Evolutionary conservation across 2,329 filamentous ascomycete species (phyloP).

Genomic region (Hymenoscyphus linearis): DNA sequence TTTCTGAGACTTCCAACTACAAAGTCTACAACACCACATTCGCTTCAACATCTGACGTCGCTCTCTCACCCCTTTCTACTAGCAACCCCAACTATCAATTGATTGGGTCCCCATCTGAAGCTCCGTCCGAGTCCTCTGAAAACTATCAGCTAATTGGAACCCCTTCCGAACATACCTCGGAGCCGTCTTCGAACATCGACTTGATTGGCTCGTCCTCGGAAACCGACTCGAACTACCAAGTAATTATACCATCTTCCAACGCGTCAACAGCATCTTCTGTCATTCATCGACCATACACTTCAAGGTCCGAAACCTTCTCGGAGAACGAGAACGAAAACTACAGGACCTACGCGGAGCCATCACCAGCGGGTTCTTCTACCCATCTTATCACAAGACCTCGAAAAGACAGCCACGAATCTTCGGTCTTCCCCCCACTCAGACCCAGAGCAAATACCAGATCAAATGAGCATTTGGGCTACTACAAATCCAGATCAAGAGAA

Average conservation of each 20-base stretch:
- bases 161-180: slow-evolving; percentile 11
- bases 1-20: slow-evolving; percentile 32
- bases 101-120: slow-evolving; percentile 43
- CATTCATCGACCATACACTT: slow-evolving; percentile 27
- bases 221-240: slow-evolving; percentile 42
- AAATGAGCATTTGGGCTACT: slow-evolving; percentile 44
- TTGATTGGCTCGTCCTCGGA: neutral
- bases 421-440: slow-evolving; percentile 51
- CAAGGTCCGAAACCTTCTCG: slow-evolving; percentile 9
- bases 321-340: slow-evolving; percentile 43
- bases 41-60: slow-evolving; percentile 20
- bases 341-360: slow-evolving; percentile 44
- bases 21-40: slow-evolving; percentile 27
- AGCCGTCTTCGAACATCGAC: neutral
- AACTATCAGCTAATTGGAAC: slow-evolving; percentile 44
- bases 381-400: slow-evolving; percentile 26
- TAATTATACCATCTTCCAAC: slow-evolving; percentile 46
- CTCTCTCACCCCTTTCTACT: slow-evolving; percentile 19
- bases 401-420: slow-evolving; percentile 56
- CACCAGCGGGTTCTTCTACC: slow-evolving; percentile 34
- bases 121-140: slow-evolving; percentile 32
- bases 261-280: slow-evolving; percentile 15
- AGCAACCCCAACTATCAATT: slow-evolving; percentile 44
- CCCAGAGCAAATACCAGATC: slow-evolving; percentile 41
- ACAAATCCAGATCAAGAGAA: slow-evolving; percentile 47